These are phyloP conservation scores for Chlamydomonas schloesseri DNA, from an alignment of 139 green algal genomes.

Conservation along the genomic window DNA sequence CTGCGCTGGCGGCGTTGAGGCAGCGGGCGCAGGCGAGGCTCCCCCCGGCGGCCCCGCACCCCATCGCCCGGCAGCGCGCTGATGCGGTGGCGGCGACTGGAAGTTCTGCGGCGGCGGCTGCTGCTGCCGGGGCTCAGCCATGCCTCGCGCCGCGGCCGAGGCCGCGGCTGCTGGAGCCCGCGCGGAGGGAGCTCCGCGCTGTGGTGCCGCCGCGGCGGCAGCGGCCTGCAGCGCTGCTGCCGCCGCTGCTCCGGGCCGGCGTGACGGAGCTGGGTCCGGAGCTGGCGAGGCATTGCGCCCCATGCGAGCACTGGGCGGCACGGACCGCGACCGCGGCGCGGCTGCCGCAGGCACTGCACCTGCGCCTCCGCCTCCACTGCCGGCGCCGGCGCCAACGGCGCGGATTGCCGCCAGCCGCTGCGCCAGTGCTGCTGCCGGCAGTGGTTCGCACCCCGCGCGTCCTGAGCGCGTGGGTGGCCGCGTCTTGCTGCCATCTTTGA, in stretches of 20 bases:
- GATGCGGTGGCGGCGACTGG: no score
- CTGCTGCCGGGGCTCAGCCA: no score
- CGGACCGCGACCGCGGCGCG: slow-evolving; percentile 23
- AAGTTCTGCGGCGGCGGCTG: no score
- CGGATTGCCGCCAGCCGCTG: not conserved
- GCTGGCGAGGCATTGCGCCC: not conserved
- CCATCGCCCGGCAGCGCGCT: no score
- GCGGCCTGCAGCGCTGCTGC: no score
- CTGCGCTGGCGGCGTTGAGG: no score
- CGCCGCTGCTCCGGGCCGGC: not conserved
- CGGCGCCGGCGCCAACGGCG: not conserved
- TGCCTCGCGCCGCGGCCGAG: no score
- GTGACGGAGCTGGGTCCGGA: not conserved
- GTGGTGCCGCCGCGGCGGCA: not conserved
- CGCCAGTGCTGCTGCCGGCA: not conserved
- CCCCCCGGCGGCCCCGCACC: no score
- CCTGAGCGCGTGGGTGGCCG: slow-evolving; percentile 7
- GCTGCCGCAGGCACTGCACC: not conserved
- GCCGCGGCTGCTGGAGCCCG: no score
- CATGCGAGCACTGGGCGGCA: not conserved
- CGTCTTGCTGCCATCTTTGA: not conserved
- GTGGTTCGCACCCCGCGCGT: no score
- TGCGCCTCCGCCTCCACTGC: not conserved
- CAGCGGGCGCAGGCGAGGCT: no score
- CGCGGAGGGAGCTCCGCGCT: no score